These are phyloP conservation scores for Fusarium penzigii DNA, from an alignment of 2,329 filamentous ascomycete species.

Conservation along the genomic window DNA sequence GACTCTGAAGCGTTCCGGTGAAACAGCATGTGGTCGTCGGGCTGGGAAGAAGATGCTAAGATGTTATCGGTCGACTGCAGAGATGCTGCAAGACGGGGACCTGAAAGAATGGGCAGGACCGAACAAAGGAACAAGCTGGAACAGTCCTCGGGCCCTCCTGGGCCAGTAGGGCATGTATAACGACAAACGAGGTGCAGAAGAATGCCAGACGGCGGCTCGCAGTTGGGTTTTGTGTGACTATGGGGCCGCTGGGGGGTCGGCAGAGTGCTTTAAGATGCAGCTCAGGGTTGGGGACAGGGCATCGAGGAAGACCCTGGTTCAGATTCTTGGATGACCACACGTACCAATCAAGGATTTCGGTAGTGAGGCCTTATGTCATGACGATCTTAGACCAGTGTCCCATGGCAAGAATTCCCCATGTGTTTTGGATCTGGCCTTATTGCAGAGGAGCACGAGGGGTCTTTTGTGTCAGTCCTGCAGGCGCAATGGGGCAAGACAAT, in stretches of 20 bases:
- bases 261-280: conserved; percentile 44
- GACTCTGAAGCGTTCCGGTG: conserved; percentile 46
- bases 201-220: conserved; percentile 42
- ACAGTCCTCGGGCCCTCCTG: conserved; percentile 30
- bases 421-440: conserved; percentile 23
- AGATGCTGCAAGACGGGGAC: conserved; percentile 32
- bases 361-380: conserved; percentile 33
- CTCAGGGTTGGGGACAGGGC: conserved; percentile 42
- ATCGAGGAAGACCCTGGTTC: conserved; percentile 37
- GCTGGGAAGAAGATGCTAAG: conserved; percentile 41
- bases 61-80: conserved; percentile 50
- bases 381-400: conserved; percentile 30
- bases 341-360: conserved; percentile 39
- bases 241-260: conserved; percentile 36
- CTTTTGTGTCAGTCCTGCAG: conserved; percentile 3
- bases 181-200: conserved; percentile 32
- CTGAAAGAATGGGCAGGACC: conserved; percentile 30
- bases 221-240: conserved; percentile 54
- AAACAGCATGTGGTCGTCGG: conserved; percentile 52
- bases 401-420: conserved; percentile 41
- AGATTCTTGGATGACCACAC: conserved; percentile 36
- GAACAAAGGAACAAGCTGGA: conserved; percentile 22
- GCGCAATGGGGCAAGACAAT: conserved; percentile 30
- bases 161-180: conserved; percentile 31
- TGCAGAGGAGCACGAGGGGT: conserved; percentile 19